phyloP scores from a whole-genome alignment of 257 asterid species.

The Forsythia suspensa region DNA sequence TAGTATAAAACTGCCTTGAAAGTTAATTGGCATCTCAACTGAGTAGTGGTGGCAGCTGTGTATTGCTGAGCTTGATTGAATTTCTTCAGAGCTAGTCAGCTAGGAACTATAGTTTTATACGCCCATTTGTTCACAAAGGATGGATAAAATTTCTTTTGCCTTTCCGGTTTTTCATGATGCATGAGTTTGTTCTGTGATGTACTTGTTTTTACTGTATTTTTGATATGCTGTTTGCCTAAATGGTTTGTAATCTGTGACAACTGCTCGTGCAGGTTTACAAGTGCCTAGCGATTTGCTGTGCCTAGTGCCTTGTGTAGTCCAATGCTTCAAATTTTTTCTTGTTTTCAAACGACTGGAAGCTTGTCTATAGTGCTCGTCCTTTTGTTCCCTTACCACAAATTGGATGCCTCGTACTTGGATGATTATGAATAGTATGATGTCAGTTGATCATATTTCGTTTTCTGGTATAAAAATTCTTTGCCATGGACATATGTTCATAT shows the following conservation, averaged over 20 bases:
- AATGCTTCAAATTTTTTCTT: background rate
- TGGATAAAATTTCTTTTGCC: no score
- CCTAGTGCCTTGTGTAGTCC: background rate
- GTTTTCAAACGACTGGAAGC: background rate
- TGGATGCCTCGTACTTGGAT: no score
- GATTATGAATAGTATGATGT: no score
- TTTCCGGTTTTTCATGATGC: background rate
- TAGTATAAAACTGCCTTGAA: no score
- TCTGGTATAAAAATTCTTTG: no score
- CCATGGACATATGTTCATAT: no score
- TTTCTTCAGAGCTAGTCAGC: no score
- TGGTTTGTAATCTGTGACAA: background rate
- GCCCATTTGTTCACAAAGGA: background rate
- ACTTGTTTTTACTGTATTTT: background rate
- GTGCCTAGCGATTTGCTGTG: background rate
- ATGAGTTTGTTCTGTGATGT: background rate
- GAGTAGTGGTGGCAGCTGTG: no score
- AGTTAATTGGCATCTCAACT: no score
- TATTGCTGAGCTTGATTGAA: no score
- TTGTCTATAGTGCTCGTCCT: background rate
- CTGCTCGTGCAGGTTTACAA: background rate
- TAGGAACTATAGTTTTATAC: background rate
- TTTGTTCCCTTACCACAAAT: no score
- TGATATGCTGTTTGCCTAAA: background rate
- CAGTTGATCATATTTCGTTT: no score